Evolutionary conservation across 352 stramenopile genomes (phyloP).

Genomic region (Phytophthora brassicae): DNA sequence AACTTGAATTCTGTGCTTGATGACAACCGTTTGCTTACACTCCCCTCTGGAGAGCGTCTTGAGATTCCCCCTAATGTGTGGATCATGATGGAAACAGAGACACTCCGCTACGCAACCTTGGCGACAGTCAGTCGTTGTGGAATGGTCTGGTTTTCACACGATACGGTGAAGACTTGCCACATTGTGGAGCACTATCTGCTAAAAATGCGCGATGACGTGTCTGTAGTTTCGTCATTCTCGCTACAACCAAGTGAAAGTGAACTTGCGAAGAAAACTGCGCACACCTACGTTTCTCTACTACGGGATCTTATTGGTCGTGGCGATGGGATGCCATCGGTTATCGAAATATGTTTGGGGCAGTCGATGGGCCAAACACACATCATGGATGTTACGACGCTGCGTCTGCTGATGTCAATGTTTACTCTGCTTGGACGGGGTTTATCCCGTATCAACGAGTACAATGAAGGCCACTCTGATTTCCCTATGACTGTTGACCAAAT

Average conservation of each 20-base stretch:
- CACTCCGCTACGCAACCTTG: constrained; percentile 96
- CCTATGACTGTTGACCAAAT: constrained; percentile 97
- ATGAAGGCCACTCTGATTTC: constrained; percentile 98
- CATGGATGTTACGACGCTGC: constrained; percentile 95
- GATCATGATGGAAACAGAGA: constrained; percentile 99
- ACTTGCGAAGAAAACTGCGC: constrained; percentile 61
- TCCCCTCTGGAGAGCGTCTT: constrained; percentile 98
- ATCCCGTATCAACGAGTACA: constrained; percentile 96
- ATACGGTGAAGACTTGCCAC: constrained; percentile 93
- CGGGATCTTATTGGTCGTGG: constrained; percentile 58
- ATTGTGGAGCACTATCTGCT: constrained; percentile 90
- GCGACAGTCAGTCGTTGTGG: constrained; percentile 99
- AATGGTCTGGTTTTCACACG: constrained; percentile 99
- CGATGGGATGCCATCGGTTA: constrained; percentile 71
- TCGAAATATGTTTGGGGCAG: constrained; percentile 93
- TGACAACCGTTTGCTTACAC: constrained; percentile 99
- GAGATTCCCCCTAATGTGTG: constrained; percentile 98
- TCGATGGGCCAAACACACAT: constrained; percentile 92
- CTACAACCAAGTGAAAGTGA: constrained; percentile 72
- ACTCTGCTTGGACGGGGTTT: constrained; percentile 95
- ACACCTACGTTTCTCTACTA: constrained; percentile 62
- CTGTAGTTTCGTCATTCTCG: constrained; percentile 59
- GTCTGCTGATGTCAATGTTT: constrained; percentile 96
- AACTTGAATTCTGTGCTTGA: constrained; percentile 99
- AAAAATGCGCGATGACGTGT: constrained; percentile 70